phyloP scores from a whole-genome alignment of 805 yeast species.

The Yamadazyma endophytica region DNA sequence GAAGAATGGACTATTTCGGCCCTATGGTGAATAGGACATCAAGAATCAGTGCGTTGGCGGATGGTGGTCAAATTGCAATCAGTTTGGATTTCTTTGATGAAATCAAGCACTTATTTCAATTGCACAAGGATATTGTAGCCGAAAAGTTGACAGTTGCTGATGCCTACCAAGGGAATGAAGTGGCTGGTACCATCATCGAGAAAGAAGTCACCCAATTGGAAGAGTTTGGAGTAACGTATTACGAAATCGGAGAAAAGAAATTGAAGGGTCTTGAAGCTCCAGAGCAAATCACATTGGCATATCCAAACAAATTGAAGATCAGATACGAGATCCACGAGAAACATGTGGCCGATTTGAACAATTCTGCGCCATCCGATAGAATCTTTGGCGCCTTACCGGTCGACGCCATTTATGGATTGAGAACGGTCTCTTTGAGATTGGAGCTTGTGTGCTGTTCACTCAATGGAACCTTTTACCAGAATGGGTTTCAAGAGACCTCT shows the following conservation, averaged over 20 bases:
- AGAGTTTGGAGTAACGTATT: conserved; percentile 64
- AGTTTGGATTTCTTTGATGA: conserved; percentile 79
- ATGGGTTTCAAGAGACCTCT: conserved; percentile 20
- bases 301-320: conserved; percentile 60
- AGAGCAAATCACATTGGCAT: conserved; percentile 75
- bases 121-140: conserved; percentile 38
- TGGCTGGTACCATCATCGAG: conserved; percentile 56
- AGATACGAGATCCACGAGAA: conserved; percentile 48
- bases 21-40: conserved; percentile 98
- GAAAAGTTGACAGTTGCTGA: conserved; percentile 25
- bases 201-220: conserved; percentile 61
- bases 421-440: conserved; percentile 52
- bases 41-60: conserved; percentile 89
- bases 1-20: conserved; percentile 98
- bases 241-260: conserved; percentile 78
- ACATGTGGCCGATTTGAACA: conserved; percentile 16
- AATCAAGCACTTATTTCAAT: conserved; percentile 51
- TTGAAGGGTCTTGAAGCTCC: conserved; percentile 94
- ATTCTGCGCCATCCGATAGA: conserved; percentile 27
- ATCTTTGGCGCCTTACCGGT: conserved; percentile 37
- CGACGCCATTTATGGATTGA: conserved; percentile 46
- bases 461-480: conserved; percentile 35
- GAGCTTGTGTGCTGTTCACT: conserved; percentile 54
- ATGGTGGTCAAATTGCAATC: conserved; percentile 95
- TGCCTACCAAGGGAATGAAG: conserved; percentile 42